A percentile compares a stretch with the other conserved stretches of the same genome.
phyloP scores from a whole-genome alignment of 331 rosid genomes.

The Dryas integrifolia region DNA sequence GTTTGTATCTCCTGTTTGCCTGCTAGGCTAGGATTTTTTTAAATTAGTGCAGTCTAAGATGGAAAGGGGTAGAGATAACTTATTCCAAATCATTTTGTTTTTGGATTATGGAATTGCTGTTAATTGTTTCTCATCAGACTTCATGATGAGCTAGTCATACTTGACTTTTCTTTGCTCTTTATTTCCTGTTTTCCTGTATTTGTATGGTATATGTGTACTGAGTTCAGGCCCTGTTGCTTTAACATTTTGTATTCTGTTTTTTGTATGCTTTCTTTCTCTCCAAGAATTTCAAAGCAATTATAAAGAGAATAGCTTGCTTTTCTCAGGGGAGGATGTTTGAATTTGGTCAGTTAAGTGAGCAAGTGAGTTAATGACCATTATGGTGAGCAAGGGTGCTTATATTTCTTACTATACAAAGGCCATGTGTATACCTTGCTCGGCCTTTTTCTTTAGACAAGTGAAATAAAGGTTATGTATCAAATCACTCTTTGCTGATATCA shows the following conservation, averaged over 20 bases:
- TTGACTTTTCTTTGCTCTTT: not conserved
- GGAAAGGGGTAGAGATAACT: not conserved
- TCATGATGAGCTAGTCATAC: not conserved
- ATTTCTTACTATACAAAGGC: not conserved
- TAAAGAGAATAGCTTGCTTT: not conserved
- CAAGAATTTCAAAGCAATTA: not conserved
- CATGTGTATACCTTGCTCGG: not conserved
- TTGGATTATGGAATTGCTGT: not conserved
- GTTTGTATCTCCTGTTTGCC: not conserved
- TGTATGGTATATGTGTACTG: not conserved
- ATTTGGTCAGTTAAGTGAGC: not conserved
- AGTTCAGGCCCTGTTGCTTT: not conserved
- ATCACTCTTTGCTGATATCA: no score
- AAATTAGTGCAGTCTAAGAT: not conserved
- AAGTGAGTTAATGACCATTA: not conserved
- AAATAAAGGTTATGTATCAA: not conserved
- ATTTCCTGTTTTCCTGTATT: not conserved
- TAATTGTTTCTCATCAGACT: not conserved
- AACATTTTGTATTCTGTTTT: no score
- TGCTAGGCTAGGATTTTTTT: not conserved
- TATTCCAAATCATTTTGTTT: not conserved
- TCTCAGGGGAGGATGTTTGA: not conserved
- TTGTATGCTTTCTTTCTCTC: not conserved
- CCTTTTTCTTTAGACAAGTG: not conserved
- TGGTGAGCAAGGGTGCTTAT: not conserved